These are phyloP conservation scores for Sugiyamaella xylanicola DNA, from an alignment of 1,139 yeast genomes.

Conservation along the genomic window DNA sequence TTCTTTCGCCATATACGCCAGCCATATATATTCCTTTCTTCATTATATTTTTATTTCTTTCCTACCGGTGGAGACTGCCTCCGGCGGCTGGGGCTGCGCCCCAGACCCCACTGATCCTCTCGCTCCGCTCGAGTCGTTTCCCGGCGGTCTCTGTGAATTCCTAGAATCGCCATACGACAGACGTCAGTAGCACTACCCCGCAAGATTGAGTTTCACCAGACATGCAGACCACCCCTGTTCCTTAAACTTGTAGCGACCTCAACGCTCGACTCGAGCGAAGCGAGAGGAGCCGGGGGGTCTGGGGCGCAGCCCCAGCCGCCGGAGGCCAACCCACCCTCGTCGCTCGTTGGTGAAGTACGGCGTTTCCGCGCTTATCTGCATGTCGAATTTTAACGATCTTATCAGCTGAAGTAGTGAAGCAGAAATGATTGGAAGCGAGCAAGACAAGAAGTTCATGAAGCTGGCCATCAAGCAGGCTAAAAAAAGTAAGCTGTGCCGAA, in stretches of 20 bases:
- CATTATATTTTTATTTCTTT: no score
- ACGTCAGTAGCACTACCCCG: no score
- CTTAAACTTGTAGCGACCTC: no score
- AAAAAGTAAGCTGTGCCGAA: conserved; percentile 30
- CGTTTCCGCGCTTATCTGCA: background rate
- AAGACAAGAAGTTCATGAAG: conserved; percentile 35
- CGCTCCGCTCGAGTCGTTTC: background rate
- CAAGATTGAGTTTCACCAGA: no score
- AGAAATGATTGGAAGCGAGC: conserved; percentile 13
- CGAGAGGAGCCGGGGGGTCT: background rate
- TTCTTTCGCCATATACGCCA: background rate
- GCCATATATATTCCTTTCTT: background rate
- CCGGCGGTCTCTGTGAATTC: no score
- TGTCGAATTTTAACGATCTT: background rate
- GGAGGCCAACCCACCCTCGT: background rate
- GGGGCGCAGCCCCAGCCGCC: background rate
- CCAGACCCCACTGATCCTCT: background rate
- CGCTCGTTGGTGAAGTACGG: background rate
- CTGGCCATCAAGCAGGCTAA: conserved; percentile 44
- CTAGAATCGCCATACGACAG: no score
- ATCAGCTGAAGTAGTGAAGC: background rate
- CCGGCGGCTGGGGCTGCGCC: background rate
- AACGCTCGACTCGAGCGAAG: background rate
- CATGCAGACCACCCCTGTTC: no score
- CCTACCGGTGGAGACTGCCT: no score